Base-by-base conservation (phyloP, 306 rosid genomes). In the Dryas alaskensis region DNA sequence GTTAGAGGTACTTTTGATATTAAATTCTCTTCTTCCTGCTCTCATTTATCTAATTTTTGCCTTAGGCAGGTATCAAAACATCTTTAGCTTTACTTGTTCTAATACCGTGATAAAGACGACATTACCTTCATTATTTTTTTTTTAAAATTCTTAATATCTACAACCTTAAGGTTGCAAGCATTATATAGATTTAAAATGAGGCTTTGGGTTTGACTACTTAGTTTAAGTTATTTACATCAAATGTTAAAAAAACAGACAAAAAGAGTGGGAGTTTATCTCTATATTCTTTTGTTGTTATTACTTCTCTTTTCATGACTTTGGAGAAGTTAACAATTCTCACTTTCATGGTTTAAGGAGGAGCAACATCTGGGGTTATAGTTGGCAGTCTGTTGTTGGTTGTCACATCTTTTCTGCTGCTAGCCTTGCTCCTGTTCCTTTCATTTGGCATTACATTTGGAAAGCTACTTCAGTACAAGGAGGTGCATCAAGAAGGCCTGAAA, bases 391-490 rank as follows among this genome's bases (percentile, higher is more conserved):
- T 93, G 70, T 67, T 93, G 70, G 72, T 81, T 49, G 67, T 76
- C 31, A 86, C 80, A 68, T 69, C 76, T 2, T 45, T 72, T 73
- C 76, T 84, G 74, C 89, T 93, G 83, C 82, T 91, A 17, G 77
- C 80, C 31, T 85, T 91, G 87, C 77, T 93, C 83, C 31, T 91
- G 79, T 91, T 93, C 88, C 91, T 91, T 76, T 91, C 96, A 0
- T 22, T 85, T 54, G 98, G 98, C 46, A 93, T 93, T 55, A 91
- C 98, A 19, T 88, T 86, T 22, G 98, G 92, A 48, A 88, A 85
- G 76, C 88, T 91, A 46, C 96, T 91, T 85, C 97, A 89, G 69
- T 93, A 93, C 87, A 93, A 91, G 81, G 98, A 93, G 89, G 92
- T 93, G 52, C 98, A 93, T 73, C 87, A 73, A 76, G 97, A 85